phyloP scores from a whole-genome alignment of 345 rosid genomes.

The Sisymbrium altissimum region DNA sequence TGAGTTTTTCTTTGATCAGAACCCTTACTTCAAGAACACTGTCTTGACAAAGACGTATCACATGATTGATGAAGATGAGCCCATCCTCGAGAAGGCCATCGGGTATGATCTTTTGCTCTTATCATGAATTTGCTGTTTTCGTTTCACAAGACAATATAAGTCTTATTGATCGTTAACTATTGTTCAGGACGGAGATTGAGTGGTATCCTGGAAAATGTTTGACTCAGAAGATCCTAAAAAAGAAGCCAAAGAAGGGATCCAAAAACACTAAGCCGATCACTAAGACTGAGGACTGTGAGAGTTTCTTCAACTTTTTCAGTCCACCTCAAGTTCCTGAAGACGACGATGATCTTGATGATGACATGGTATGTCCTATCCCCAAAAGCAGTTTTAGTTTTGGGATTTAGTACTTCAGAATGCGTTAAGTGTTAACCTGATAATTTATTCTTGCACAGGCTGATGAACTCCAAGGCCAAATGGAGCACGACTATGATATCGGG shows the following conservation, averaged over 20 bases:
- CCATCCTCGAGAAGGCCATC: slow-evolving; percentile 89
- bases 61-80: slow-evolving; percentile 98
- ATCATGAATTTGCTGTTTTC: not conserved
- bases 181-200: slow-evolving; percentile 77
- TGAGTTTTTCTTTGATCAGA: slow-evolving; percentile 81
- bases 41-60: slow-evolving; percentile 88
- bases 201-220: slow-evolving; percentile 93
- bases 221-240: slow-evolving; percentile 88
- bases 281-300: slow-evolving; percentile 85
- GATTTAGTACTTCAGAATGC: not conserved
- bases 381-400: not conserved
- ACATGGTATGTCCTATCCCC: slow-evolving; percentile 47
- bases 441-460: slow-evolving; percentile 59
- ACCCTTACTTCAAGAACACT: slow-evolving; percentile 83
- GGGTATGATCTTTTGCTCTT: slow-evolving; percentile 49
- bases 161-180: not conserved
- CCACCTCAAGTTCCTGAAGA: slow-evolving; percentile 98
- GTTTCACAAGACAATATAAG: not conserved
- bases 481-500: slow-evolving; percentile 97
- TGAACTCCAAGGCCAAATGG: slow-evolving; percentile 94
- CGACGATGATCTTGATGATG: slow-evolving; percentile 90
- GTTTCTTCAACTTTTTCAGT: slow-evolving; percentile 90
- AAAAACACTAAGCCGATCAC: slow-evolving; percentile 89
- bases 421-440: not conserved
- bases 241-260: slow-evolving; percentile 95